phyloP scores from a whole-genome alignment of 176 grass and related monocot species.

The Carex scoparia region DNA sequence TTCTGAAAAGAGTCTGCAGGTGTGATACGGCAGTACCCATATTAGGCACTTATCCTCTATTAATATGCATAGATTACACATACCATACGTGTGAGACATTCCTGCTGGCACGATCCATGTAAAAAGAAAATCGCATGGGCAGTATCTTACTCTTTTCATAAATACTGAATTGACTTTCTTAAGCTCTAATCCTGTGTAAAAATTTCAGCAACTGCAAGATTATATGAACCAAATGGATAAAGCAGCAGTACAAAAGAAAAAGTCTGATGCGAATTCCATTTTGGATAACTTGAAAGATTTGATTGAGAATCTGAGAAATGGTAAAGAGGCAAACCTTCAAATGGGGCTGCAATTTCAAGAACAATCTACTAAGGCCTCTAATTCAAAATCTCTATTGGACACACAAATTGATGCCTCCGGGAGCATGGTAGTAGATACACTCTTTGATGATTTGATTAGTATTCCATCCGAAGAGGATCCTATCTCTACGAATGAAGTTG shows the following conservation, averaged over 20 bases:
- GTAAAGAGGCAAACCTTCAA: slow-evolving; percentile 48
- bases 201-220: slow-evolving; percentile 60
- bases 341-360: background rate
- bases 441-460: background rate
- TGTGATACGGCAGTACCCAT: background rate
- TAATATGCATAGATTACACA: background rate
- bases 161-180: background rate
- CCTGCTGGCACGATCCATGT: background rate
- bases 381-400: background rate
- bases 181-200: background rate
- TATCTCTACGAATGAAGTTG: background rate
- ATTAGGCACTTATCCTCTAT: background rate
- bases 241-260: slow-evolving; percentile 38
- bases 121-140: background rate
- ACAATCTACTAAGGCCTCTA: background rate
- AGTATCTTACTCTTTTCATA: background rate
- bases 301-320: slow-evolving; percentile 69
- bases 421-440: background rate
- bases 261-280: slow-evolving; percentile 54
- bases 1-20: no score
- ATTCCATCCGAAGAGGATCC: background rate
- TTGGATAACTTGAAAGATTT: slow-evolving; percentile 80
- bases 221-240: slow-evolving; percentile 76
- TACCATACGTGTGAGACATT: background rate
- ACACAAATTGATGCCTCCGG: slow-evolving; percentile 5